A percentile compares a stretch with the other conserved stretches of the same genome.
Conservation (phyloP, 1,284 basidiomycete species). For the Sporisorium iseilematis-ciliati region DNA sequence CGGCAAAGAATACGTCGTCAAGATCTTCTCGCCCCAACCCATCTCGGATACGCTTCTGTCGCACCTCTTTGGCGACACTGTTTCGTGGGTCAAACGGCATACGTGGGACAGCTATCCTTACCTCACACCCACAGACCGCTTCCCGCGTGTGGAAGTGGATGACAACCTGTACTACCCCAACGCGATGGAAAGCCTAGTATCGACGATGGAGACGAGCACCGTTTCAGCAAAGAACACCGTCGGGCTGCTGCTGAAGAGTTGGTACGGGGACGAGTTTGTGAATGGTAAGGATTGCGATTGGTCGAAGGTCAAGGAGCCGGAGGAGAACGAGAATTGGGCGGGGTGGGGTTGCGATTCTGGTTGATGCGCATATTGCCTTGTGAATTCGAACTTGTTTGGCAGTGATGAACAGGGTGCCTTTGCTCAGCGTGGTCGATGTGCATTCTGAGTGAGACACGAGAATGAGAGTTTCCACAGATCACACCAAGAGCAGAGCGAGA, state of each 20-base stretch:
- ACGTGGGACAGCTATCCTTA: constrained; percentile 75
- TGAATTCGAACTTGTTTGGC: background rate
- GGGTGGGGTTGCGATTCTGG: constrained; percentile 65
- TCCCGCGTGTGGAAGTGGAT: constrained; percentile 82
- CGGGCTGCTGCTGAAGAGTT: constrained; percentile 53
- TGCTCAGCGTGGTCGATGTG: background rate
- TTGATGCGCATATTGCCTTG: constrained; percentile 9
- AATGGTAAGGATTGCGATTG: constrained; percentile 54
- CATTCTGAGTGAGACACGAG: background rate
- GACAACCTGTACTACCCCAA: constrained; percentile 88
- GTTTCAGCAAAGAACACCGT: constrained; percentile 81
- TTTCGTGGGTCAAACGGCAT: constrained; percentile 83
- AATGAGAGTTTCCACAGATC: background rate
- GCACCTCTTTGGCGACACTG: constrained; percentile 47
- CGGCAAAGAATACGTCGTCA: constrained; percentile 60
- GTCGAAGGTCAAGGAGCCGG: constrained; percentile 13
- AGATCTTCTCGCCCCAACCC: constrained; percentile 81
- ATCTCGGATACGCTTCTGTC: constrained; percentile 79
- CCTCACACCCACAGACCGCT: constrained; percentile 77
- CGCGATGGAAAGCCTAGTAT: constrained; percentile 76
- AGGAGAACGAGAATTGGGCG: constrained; percentile 55
- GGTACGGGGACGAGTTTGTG: constrained; percentile 61
- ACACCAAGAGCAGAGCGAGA: background rate
- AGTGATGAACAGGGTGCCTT: background rate
- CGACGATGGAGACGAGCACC: constrained; percentile 91